Conservation (phyloP, 495 filamentous ascomycete genomes). For the Tuber aestivum region DNA sequence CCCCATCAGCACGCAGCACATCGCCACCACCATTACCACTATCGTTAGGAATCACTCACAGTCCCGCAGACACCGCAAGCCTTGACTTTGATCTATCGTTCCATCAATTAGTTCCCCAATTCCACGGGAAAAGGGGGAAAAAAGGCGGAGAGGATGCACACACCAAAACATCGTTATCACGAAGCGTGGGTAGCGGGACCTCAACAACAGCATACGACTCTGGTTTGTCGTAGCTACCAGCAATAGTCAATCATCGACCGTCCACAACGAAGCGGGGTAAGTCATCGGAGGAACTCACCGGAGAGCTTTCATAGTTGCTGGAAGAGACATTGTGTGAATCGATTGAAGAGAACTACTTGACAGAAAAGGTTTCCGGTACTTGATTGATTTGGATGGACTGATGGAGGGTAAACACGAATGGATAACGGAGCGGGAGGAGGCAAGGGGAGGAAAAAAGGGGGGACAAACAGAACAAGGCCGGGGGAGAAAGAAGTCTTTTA, state of each 20-base stretch:
- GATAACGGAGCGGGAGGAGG: slow-evolving; percentile 17
- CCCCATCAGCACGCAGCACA: slow-evolving; percentile 18
- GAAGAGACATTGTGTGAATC: slow-evolving; percentile 44
- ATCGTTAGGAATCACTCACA: slow-evolving; percentile 41
- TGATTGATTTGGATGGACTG: background rate
- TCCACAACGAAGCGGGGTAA: background rate
- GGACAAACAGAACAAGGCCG: background rate
- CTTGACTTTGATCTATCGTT: slow-evolving; percentile 52
- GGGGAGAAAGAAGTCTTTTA: slow-evolving; percentile 2
- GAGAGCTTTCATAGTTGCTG: slow-evolving; percentile 58
- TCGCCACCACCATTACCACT: background rate
- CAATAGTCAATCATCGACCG: slow-evolving; percentile 16
- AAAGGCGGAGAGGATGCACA: slow-evolving; percentile 4
- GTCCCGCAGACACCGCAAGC: slow-evolving; percentile 67
- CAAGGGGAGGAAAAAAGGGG: slow-evolving; percentile 8
- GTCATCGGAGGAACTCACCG: slow-evolving; percentile 45
- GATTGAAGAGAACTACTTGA: background rate
- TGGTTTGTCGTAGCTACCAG: slow-evolving; percentile 57
- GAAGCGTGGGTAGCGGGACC: slow-evolving; percentile 56
- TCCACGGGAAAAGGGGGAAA: background rate
- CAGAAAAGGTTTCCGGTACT: slow-evolving; percentile 8
- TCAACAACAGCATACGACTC: slow-evolving; percentile 55
- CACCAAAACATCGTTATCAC: slow-evolving; percentile 57
- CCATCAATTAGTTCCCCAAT: slow-evolving; percentile 13
- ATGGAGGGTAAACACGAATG: slow-evolving; percentile 7